Conservation (phyloP, 1,284 basidiomycete species). For the Mycena sp. region DNA sequence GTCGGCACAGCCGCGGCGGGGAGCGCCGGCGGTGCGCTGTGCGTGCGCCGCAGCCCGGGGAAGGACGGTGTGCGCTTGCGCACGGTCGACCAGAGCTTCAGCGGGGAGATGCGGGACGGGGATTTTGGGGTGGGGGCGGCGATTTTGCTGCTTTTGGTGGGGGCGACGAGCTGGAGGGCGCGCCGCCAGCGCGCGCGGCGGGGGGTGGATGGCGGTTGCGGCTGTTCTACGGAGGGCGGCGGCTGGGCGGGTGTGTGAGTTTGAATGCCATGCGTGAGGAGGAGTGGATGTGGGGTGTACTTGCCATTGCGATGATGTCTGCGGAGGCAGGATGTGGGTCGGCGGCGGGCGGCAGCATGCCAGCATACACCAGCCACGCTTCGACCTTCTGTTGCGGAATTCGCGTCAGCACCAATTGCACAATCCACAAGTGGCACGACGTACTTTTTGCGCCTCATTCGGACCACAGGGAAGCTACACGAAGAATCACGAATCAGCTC, state of each 20-base stretch:
- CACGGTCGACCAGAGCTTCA: slow-evolving; percentile 14
- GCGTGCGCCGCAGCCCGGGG: not conserved
- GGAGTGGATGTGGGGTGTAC: not conserved
- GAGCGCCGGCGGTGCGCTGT: not conserved
- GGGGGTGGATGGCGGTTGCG: not conserved
- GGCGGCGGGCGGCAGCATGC: not conserved
- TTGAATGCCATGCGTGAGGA: not conserved
- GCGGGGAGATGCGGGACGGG: slow-evolving; percentile 5
- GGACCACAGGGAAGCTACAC: slow-evolving; percentile 17
- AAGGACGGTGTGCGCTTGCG: slow-evolving; percentile 3
- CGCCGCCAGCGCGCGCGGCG: slow-evolving; percentile 5
- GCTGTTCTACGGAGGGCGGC: not conserved
- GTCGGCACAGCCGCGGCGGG: not conserved
- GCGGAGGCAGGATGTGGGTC: not conserved
- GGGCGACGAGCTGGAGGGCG: slow-evolving; percentile 7
- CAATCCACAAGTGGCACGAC: not conserved
- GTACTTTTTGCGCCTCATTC: slow-evolving; percentile 19
- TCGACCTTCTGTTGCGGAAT: slow-evolving; percentile 5
- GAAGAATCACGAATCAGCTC: too few species aligned
- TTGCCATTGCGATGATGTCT: not conserved
- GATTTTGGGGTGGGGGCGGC: not conserved
- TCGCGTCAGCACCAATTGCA: not conserved
- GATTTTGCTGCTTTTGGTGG: not conserved
- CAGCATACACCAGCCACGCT: slow-evolving; percentile 12
- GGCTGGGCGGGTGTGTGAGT: not conserved